Evolutionary conservation across 352 stramenopile genomes (phyloP).

Genomic region (Phytophthora rubi): DNA sequence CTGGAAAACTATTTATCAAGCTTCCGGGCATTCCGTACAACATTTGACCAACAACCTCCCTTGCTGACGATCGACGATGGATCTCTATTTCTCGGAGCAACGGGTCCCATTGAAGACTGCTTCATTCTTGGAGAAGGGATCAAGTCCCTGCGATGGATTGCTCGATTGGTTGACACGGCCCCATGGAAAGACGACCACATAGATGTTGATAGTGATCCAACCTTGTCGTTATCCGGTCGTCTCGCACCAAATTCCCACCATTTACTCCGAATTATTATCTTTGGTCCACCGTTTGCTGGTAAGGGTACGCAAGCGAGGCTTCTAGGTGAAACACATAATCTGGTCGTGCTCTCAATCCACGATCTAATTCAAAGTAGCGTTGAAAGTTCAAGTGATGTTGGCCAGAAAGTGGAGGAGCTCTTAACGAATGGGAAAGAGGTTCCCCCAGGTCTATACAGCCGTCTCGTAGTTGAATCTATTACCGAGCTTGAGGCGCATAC

Average conservation of each 20-base stretch:
- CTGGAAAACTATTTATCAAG: slow-evolving; percentile 54
- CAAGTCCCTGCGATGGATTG: slow-evolving; percentile 71
- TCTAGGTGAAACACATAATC: slow-evolving; percentile 58
- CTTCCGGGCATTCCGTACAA: slow-evolving; percentile 34
- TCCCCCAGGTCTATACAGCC: slow-evolving; percentile 58
- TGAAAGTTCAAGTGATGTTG: slow-evolving; percentile 37
- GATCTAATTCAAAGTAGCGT: slow-evolving; percentile 46
- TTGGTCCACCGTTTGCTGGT: slow-evolving; percentile 66
- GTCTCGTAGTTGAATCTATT: slow-evolving; percentile 54
- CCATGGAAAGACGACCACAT: slow-evolving; percentile 1
- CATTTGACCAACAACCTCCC: slow-evolving; percentile 26
- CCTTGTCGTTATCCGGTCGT: neutral
- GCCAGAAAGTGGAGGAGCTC: slow-evolving; percentile 28
- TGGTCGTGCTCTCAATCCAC: slow-evolving; percentile 62
- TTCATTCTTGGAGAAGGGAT: slow-evolving; percentile 64
- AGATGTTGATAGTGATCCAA: neutral
- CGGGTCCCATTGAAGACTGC: slow-evolving; percentile 51
- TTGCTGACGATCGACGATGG: slow-evolving; percentile 34
- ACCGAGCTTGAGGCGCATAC: slow-evolving; percentile 18
- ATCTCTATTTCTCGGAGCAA: slow-evolving; percentile 53
- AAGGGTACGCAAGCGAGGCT: slow-evolving; percentile 60
- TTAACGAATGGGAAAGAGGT: slow-evolving; percentile 52
- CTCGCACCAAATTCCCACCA: neutral
- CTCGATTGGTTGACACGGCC: slow-evolving; percentile 13
- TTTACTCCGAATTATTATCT: slow-evolving; percentile 62